phyloP scores from a whole-genome alignment of 306 rosid species.

The Erythrophleum fordii region DNA sequence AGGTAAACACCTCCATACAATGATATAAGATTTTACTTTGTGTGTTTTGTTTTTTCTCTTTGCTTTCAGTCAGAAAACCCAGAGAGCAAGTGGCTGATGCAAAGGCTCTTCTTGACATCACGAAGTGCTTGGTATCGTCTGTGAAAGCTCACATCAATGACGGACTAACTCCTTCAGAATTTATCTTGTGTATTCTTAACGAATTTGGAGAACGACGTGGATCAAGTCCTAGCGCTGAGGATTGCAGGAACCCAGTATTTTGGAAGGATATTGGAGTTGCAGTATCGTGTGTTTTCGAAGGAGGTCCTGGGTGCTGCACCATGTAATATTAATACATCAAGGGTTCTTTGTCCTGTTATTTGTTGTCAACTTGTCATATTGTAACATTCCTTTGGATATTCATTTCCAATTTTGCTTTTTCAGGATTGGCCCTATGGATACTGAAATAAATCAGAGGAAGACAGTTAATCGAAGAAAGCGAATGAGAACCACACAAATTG shows the following conservation, averaged over 20 bases:
- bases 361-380: not conserved
- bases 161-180: slow-evolving; percentile 49
- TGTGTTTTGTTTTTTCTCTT: not conserved
- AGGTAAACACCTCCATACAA: not conserved
- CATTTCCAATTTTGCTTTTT: slow-evolving; percentile 33
- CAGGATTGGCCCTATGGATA: slow-evolving; percentile 52
- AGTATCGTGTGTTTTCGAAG: slow-evolving; percentile 40
- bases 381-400: slow-evolving; percentile 16
- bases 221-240: slow-evolving; percentile 21
- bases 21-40: not conserved
- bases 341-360: slow-evolving; percentile 6
- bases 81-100: slow-evolving; percentile 64
- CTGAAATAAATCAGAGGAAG: slow-evolving; percentile 32
- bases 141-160: slow-evolving; percentile 31
- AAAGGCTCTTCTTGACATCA: slow-evolving; percentile 48
- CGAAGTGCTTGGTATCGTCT: slow-evolving; percentile 44
- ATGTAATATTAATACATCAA: slow-evolving; percentile 41
- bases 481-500: slow-evolving; percentile 29
- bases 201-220: slow-evolving; percentile 42
- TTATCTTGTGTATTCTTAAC: slow-evolving; percentile 39
- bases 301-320: slow-evolving; percentile 45
- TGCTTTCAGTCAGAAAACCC: slow-evolving; percentile 45
- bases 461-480: slow-evolving; percentile 33
- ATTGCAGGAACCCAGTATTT: slow-evolving; percentile 40
- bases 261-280: slow-evolving; percentile 56